Evolutionary conservation across 768 basidiomycete genomes (phyloP), one percentile per base, ranked within the genome.

Genomic region (Tylopilus vinaceipallidus): DNA sequence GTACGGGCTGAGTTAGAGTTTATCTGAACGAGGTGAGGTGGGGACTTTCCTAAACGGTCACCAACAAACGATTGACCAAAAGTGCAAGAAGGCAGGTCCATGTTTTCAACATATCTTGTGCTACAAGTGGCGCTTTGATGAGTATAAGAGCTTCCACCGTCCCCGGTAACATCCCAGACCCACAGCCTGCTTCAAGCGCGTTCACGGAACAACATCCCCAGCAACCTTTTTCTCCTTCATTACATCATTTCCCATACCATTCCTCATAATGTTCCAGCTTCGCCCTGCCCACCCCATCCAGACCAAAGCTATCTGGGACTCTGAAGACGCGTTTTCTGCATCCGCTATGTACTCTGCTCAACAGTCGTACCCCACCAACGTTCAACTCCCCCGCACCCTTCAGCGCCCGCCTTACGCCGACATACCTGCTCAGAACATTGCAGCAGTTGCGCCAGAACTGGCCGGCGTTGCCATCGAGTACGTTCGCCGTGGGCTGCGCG

Each of bases 311-410:
- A 53, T 68, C 55, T 68, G 66, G 66, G 66, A 68, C 29, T 67
- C 66, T 39, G 66, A 68, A 38, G 68, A 66, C 59, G 35, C 48
- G 10, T 45, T 65, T 19, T 51, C 56, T 44, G 53, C 40, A 40
- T 53, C 67, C 3, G 45, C 66, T 13, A 64, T 66, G 59, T 57
- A 59, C 63, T 42, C 67, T 53, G 26, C 63, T 58, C 55, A 73
- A 54, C 65, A 59, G 11, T 56, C 58, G 5, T 59, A 46, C 45
- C 66, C 61, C 37, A 53, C 57, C 44, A 70, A 63, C 56, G 75
- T 89, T 11, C 83, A 88, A 57, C 80, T 91, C 20, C 88, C 87
- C n/a, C 79, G 87, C 47, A 80, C 73, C 34, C 82, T 91, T 42
- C 71, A 78, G 27, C 79, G 86, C 11, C 87, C 88, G 5, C 67